Conservation (phyloP, 495 filamentous ascomycete species). For the Neurospora sp. region DNA sequence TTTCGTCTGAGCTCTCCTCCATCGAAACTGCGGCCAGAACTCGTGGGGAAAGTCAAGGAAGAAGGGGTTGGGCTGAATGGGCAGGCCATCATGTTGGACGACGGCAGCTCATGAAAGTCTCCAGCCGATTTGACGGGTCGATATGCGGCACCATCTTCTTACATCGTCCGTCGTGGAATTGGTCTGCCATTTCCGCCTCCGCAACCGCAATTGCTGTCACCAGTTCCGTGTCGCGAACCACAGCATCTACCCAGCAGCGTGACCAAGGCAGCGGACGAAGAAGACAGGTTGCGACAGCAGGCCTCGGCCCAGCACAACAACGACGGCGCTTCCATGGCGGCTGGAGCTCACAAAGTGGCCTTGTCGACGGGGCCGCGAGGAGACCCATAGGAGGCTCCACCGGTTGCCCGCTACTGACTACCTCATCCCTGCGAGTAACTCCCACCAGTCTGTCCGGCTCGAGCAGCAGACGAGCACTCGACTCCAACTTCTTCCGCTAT, state of each 20-base stretch:
- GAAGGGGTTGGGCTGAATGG: conserved; percentile 25
- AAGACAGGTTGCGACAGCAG: background rate
- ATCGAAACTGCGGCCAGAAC: background rate
- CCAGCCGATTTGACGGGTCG: conserved; percentile 41
- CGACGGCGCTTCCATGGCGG: background rate
- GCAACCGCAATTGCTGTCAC: background rate
- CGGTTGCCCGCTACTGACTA: conserved; percentile 5
- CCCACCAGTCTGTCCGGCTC: background rate
- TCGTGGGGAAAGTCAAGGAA: conserved; percentile 15
- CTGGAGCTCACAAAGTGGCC: background rate
- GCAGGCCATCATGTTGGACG: conserved; percentile 36
- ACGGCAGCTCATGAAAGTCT: conserved; percentile 41
- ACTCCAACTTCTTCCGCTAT: conserved; percentile 10
- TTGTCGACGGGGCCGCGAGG: background rate
- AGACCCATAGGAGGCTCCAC: background rate
- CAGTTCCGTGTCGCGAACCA: background rate
- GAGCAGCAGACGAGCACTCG: background rate
- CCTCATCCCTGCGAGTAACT: conserved; percentile 3
- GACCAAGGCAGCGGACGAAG: background rate
- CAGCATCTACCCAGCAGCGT: background rate
- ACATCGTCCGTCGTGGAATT: conserved; percentile 27
- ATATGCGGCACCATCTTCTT: conserved; percentile 39
- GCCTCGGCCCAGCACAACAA: background rate
- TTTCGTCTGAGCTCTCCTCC: background rate
- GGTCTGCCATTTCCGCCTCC: conserved; percentile 10